A percentile compares a stretch with the other conserved stretches of the same genome.
Conservation (phyloP, 345 rosid species). For the Syzygium aromaticum region DNA sequence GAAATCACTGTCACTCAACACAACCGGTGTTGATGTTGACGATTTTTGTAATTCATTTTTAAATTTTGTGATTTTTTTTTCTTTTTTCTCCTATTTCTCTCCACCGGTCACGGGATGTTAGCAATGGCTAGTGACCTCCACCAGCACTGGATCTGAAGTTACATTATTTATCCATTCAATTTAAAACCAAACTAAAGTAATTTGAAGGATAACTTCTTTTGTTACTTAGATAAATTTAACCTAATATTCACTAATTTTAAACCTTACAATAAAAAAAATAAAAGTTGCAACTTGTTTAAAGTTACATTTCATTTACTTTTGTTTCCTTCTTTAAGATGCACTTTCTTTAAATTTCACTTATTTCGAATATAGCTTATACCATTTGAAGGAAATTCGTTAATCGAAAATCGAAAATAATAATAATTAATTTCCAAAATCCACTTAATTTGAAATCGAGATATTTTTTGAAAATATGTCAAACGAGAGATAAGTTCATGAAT, state of each 20-base stretch:
- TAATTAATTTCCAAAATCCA: not conserved
- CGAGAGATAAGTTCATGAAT: not conserved
- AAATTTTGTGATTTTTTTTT: no score
- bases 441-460: not conserved
- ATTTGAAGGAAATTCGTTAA: not conserved
- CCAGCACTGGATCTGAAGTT: no score
- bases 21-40: no score
- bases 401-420: not conserved
- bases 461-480: not conserved
- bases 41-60: no score
- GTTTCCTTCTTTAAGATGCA: not conserved
- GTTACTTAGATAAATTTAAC: not conserved
- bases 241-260: not conserved
- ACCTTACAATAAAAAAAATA: not conserved
- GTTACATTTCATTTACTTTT: not conserved
- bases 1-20: no score
- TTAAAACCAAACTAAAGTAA: not conserved
- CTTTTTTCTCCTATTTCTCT: no score
- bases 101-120: accelerated
- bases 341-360: not conserved
- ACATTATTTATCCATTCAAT: not conserved
- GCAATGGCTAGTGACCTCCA: no score
- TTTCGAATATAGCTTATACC: not conserved
- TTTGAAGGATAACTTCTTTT: not conserved
- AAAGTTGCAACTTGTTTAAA: not conserved